Evolutionary conservation across 306 rosid genomes (phyloP).

Genomic region (Cucurbita moschata): DNA sequence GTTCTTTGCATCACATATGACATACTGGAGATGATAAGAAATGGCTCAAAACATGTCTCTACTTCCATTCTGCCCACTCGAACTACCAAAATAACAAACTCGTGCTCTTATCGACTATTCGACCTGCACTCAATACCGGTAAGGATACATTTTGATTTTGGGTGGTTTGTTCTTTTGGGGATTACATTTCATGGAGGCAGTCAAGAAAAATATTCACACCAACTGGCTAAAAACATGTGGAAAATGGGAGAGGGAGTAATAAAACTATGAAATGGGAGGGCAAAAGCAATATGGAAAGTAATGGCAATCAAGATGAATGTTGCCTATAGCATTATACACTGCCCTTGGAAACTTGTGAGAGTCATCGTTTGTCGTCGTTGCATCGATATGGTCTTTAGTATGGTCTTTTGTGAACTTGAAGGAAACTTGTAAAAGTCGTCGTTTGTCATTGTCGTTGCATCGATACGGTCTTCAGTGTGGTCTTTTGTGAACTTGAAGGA

Average conservation of each 20-base stretch:
- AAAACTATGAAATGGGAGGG: background rate
- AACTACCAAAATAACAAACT: background rate
- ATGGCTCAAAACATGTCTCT: background rate
- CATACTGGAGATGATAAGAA: constrained; percentile 29
- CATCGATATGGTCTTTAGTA: too few relatives aligned
- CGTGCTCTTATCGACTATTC: background rate
- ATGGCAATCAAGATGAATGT: background rate
- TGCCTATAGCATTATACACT: background rate
- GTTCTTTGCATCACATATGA: constrained; percentile 52
- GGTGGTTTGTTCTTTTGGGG: background rate
- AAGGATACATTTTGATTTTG: background rate
- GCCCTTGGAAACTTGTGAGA: background rate
- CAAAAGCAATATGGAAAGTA: background rate
- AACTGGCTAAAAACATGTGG: background rate
- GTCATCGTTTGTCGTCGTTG: background rate
- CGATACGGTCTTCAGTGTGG: too few relatives aligned
- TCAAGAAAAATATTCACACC: background rate
- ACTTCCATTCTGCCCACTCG: background rate
- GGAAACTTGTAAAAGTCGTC: background rate
- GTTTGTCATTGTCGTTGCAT: background rate
- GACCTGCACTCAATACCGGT: background rate
- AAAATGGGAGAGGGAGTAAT: background rate
- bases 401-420: background rate
- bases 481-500: background rate
- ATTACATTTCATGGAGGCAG: background rate